Percentiles rank a stretch among this genome's conserved stretches.
These are phyloP conservation scores for Jacaranda mimosifolia DNA, from an alignment of 257 asterid species.

Conservation along the genomic window DNA sequence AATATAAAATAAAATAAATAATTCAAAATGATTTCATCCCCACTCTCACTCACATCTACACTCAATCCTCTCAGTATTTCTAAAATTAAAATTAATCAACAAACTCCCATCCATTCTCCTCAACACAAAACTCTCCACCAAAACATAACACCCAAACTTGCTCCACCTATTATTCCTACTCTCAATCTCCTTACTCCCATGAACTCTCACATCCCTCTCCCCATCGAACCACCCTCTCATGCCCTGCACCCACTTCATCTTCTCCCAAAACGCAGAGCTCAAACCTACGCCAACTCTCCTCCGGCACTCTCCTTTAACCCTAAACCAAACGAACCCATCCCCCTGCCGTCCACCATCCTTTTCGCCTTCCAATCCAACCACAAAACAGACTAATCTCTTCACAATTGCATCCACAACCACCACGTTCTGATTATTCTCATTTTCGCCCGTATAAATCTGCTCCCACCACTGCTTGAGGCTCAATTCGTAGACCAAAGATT, in stretches of 20 bases:
- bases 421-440: conserved; percentile 31
- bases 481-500: conserved; percentile 62
- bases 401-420: conserved; percentile 60
- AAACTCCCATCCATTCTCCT: conserved; percentile 78
- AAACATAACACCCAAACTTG: conserved; percentile 73
- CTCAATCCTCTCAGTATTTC: conserved; percentile 52
- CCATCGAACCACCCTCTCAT: conserved; percentile 82
- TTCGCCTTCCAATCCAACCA: conserved; percentile 68
- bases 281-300: conserved; percentile 60
- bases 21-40: background rate
- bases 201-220: conserved; percentile 62
- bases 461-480: conserved; percentile 90
- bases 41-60: conserved; percentile 65
- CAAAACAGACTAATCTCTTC: conserved; percentile 57
- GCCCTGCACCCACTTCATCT: conserved; percentile 71
- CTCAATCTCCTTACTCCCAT: conserved; percentile 55
- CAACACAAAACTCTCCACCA: conserved; percentile 81
- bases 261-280: conserved; percentile 55
- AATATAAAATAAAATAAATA: too few species aligned
- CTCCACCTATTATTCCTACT: conserved; percentile 55
- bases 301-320: conserved; percentile 43
- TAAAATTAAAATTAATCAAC: conserved; percentile 66
- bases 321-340: conserved; percentile 63
- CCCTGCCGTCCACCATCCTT: conserved; percentile 46
- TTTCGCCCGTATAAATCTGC: conserved; percentile 56